Evolutionary conservation across 2,329 filamentous ascomycete genomes (phyloP), one percentile per base, ranked within the genome.

Genomic region (Penicillium sp.): DNA sequence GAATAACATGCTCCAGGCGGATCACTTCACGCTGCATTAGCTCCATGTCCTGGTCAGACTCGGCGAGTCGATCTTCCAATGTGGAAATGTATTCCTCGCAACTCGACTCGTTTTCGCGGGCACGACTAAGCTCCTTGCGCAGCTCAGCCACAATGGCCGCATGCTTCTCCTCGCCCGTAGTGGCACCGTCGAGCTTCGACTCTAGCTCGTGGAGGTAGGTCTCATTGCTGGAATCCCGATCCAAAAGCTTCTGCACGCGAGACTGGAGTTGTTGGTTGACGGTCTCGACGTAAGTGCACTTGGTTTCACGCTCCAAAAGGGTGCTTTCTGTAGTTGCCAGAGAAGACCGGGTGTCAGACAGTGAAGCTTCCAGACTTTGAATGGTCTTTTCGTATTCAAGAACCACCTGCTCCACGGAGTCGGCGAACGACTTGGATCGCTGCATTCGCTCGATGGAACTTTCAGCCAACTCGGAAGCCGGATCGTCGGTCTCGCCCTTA

Each of bases 331-430:
- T 92, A 57, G 78, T 87, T 10, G 94, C 88, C 25, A 99, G 79
- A 0, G 89, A 90, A 30, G 88, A 81, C 51, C 94, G 84, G 1
- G 94, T 97, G 65, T 85, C 94, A 0, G 92, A 92, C 13, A 99
- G 82, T 1, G 92, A 96, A 45, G 91, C 86, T 71, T 99, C 94
- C 14, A 99, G 81, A 47, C 84, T 88, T 69, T 97, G 92, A 44
- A 99, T 99, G 0, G 95, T 99, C 79, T 95, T 97, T 71, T 99
- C 95, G 68, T 99, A 99, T 73, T 99, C 94, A 44, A 97, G 77
- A 3, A 99, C 90, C 20, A 99, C 90, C 66, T 95, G 89, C 66
- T 99, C 94, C 18, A 99, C 92, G 25, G 92, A 92, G 68, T 95
- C 88, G 1, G 92, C 92, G 68, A 99, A 97, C 0, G 90, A 95